These are phyloP conservation scores for Aegilops speltoides DNA, from an alignment of 176 grass and related monocot genomes.

Conservation along the genomic window DNA sequence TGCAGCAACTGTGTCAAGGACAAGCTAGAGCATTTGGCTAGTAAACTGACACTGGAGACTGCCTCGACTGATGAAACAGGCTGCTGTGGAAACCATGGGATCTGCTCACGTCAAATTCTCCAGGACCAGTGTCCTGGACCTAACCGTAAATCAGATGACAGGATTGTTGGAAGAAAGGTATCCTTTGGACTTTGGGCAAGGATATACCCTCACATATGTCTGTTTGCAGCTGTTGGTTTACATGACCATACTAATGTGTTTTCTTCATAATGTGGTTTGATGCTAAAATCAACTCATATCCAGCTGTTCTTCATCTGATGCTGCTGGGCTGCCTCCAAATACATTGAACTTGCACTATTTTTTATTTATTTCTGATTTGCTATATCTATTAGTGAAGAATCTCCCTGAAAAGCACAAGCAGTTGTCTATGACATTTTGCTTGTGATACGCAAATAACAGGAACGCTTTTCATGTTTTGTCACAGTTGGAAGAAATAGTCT, in stretches of 20 bases:
- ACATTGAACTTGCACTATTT: neutral
- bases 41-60: conserved; percentile 36
- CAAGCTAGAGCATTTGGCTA: conserved; percentile 37
- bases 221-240: neutral
- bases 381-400: neutral
- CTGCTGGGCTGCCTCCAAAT: neutral
- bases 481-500: conserved; percentile 1
- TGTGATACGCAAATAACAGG: neutral
- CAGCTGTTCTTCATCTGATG: conserved; percentile 24
- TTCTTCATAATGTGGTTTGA: neutral
- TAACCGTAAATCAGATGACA: conserved; percentile 43
- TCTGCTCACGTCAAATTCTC: conserved; percentile 90
- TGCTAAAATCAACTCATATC: conserved; percentile 22
- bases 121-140: conserved; percentile 58
- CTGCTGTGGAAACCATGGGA: conserved; percentile 91
- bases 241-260: neutral
- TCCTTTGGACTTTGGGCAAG: conserved; percentile 12
- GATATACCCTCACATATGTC: neutral
- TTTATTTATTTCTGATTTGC: neutral
- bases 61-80: conserved; percentile 42
- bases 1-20: conserved; percentile 37
- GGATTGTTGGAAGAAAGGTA: conserved; percentile 83
- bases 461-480: neutral
- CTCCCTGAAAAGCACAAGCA: neutral
- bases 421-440: neutral